Conservation (phyloP, 179 eudicot species). For the Amaranthus tricolor region DNA sequence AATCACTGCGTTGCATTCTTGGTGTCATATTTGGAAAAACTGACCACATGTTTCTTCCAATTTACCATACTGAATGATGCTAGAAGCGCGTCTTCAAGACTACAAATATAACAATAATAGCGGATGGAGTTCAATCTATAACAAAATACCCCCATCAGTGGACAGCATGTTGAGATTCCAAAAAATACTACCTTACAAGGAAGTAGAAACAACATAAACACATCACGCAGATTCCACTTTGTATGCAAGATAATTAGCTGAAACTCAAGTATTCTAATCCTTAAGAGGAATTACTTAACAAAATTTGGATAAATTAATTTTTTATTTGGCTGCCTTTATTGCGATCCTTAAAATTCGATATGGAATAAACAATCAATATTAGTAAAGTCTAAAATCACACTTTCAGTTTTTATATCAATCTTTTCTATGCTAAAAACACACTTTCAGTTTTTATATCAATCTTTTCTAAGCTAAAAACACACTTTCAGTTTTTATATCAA, state of each 20-base stretch:
- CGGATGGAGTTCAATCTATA: background rate
- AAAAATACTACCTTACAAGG: background rate
- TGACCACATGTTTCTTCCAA: background rate
- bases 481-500: constrained; percentile 1
- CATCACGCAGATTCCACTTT: background rate
- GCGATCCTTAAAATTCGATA: background rate
- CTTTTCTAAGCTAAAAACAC: background rate
- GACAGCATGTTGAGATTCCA: background rate
- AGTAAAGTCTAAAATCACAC: background rate
- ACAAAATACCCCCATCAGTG: background rate
- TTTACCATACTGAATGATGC: background rate
- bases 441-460: constrained; percentile 6
- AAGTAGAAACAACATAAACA: background rate
- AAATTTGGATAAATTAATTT: background rate
- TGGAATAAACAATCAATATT: background rate
- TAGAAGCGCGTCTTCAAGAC: too few species aligned
- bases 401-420: constrained; percentile 6
- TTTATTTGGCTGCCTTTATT: background rate
- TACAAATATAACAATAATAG: background rate
- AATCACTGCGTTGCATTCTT: background rate
- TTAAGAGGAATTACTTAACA: background rate
- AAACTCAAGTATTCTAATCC: background rate
- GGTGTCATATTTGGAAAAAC: background rate
- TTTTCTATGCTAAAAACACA: background rate
- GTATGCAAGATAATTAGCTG: background rate